Evolutionary conservation across 371 early-diverging fungal species (phyloP).

Genomic region (Syncephalis plumigaleata): DNA sequence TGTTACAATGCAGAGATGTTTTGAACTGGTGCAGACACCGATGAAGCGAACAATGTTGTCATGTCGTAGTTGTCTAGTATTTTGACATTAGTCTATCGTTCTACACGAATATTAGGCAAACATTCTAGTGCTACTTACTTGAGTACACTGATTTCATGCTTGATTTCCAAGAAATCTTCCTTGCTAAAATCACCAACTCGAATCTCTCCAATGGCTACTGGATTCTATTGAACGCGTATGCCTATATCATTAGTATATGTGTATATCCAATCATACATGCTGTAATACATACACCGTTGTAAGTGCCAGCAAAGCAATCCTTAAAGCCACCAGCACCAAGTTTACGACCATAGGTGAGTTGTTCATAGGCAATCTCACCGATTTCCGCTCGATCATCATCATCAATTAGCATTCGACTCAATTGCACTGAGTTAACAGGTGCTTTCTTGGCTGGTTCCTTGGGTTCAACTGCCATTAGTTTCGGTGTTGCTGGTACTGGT

Average conservation of each 20-base stretch:
- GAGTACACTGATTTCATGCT: slow-evolving; percentile 56
- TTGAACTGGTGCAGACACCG: slow-evolving; percentile 46
- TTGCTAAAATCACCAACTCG: slow-evolving; percentile 42
- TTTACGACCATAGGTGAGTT: slow-evolving; percentile 34
- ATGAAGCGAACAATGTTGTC: slow-evolving; percentile 60
- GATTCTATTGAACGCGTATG: slow-evolving; percentile 17
- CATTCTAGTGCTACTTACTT: too few relatives aligned
- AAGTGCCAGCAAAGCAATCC: slow-evolving; percentile 48
- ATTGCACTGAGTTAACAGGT: slow-evolving; percentile 26
- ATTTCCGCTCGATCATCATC: slow-evolving; percentile 19
- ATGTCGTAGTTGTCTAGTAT: slow-evolving; percentile 44
- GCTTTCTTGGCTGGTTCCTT: slow-evolving; percentile 12
- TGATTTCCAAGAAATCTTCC: slow-evolving; percentile 48
- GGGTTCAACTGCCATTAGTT: slow-evolving; percentile 25
- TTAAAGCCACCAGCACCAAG: slow-evolving; percentile 68
- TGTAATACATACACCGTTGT: slow-evolving; percentile 26
- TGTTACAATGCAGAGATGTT: slow-evolving; percentile 52
- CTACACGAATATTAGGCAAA: too few relatives aligned
- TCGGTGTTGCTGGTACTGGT: slow-evolving; percentile 51
- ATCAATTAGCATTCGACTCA: slow-evolving; percentile 14
- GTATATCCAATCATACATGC: too few relatives aligned
- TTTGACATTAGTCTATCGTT: neutral
- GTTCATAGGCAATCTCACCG: slow-evolving; percentile 39
- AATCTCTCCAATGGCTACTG: slow-evolving; percentile 55
- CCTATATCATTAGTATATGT: neutral